Conservation (phyloP, 2,329 filamentous ascomycete genomes). For the Atkinsonella hypoxylon region DNA sequence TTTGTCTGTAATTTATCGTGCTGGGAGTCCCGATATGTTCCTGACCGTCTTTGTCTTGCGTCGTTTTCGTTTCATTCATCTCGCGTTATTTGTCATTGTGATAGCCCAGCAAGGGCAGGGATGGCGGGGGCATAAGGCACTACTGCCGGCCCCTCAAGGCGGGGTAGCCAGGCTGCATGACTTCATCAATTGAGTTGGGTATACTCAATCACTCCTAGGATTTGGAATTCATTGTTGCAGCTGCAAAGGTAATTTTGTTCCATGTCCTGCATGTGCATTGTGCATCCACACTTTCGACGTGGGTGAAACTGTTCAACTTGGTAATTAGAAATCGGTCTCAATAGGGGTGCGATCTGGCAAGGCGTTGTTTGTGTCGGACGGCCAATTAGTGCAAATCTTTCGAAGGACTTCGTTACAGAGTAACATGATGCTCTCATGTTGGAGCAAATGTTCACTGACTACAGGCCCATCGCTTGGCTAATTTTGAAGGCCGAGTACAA, state of each 20-base stretch:
- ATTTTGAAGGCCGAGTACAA: constrained; percentile 4
- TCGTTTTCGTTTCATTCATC: not conserved
- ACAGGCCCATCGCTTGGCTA: not conserved
- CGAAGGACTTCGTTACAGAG: not conserved
- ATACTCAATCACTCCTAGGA: not conserved
- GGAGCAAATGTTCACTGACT: not conserved
- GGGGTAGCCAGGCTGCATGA: not conserved
- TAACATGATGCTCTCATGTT: not conserved
- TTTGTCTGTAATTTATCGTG: not conserved
- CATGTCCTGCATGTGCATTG: not conserved
- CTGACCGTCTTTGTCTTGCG: not conserved
- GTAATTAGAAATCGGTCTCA: too few species aligned
- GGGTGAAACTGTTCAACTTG: too few species aligned
- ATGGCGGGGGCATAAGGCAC: not conserved
- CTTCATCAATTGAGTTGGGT: not conserved
- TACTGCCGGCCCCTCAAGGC: not conserved
- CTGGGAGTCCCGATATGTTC: too few species aligned
- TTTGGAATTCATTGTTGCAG: constrained; percentile 1
- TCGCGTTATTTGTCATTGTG: not conserved
- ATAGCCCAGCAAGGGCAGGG: not conserved
- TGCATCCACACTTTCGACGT: too few species aligned
- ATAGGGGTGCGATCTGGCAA: not conserved
- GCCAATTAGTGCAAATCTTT: not conserved
- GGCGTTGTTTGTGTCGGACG: not conserved
- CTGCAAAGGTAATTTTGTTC: not conserved